phyloP scores from a whole-genome alignment of 2,329 filamentous ascomycete genomes.

The Cadophora luteo-olivacea region DNA sequence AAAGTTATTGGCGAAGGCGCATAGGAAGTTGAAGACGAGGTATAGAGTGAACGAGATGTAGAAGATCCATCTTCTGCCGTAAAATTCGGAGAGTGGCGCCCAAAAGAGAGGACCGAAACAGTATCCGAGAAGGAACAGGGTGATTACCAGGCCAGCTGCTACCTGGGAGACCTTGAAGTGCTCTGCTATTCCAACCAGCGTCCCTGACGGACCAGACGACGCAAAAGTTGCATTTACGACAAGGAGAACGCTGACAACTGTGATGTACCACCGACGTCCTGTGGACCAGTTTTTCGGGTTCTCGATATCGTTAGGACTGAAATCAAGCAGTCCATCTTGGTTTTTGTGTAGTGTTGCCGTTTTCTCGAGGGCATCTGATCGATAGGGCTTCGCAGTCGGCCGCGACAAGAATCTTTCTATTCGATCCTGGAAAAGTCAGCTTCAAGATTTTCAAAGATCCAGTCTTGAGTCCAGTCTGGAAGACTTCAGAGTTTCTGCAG shows the following conservation, averaged over 20 bases:
- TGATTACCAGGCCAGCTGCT: slow-evolving; percentile 50
- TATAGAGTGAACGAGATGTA: slow-evolving; percentile 63
- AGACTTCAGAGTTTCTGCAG: background rate
- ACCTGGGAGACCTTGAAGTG: slow-evolving; percentile 48
- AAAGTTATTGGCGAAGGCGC: slow-evolving; percentile 63
- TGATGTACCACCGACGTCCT: slow-evolving; percentile 49
- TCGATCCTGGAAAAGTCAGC: slow-evolving; percentile 26
- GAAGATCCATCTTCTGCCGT: slow-evolving; percentile 66
- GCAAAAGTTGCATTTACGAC: slow-evolving; percentile 51
- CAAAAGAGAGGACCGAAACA: slow-evolving; percentile 53
- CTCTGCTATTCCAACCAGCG: slow-evolving; percentile 45
- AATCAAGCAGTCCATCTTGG: slow-evolving; percentile 45
- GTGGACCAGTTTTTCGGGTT: slow-evolving; percentile 50
- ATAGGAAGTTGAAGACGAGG: slow-evolving; percentile 67
- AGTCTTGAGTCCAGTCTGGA: background rate
- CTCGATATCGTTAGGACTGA: slow-evolving; percentile 52
- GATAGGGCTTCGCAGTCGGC: slow-evolving; percentile 41
- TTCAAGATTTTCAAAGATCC: background rate
- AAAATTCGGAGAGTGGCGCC: slow-evolving; percentile 56
- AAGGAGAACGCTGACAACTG: slow-evolving; percentile 47
- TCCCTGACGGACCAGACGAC: slow-evolving; percentile 51
- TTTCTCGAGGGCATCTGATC: slow-evolving; percentile 32
- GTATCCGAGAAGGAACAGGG: slow-evolving; percentile 54
- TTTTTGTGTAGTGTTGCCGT: slow-evolving; percentile 32
- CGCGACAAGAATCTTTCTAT: slow-evolving; percentile 39